Conservation (phyloP, 2,329 filamentous ascomycete species). For the Microdochium bolleyi region DNA sequence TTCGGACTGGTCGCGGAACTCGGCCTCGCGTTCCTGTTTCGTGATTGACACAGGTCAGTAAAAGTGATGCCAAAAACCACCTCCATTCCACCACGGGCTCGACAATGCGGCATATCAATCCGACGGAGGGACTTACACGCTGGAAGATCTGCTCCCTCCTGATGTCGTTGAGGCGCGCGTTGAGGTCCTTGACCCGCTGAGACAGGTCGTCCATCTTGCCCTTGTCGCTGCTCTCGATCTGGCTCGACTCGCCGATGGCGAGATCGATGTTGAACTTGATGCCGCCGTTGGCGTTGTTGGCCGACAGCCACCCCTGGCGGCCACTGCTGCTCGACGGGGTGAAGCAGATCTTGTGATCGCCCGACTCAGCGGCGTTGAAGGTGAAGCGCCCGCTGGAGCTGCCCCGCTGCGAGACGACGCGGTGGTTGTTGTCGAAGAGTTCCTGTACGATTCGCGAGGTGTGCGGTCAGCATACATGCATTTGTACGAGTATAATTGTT, state of each 20-base stretch:
- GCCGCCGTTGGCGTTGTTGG: conserved; percentile 58
- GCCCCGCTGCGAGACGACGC: conserved; percentile 83
- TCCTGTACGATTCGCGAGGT: conserved; percentile 46
- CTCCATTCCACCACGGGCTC: no score
- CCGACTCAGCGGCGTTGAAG: conserved; percentile 89
- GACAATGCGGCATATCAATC: no score
- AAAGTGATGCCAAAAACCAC: background rate
- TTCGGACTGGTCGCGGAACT: conserved; percentile 97
- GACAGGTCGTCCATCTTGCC: conserved; percentile 85
- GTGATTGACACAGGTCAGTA: conserved; percentile 4
- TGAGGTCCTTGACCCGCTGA: conserved; percentile 81
- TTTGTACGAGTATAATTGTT: conserved; percentile 1
- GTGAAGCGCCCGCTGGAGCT: conserved; percentile 75
- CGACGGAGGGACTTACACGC: conserved; percentile 61
- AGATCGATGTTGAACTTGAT: conserved; percentile 83
- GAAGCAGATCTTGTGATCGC: conserved; percentile 94
- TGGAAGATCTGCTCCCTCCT: conserved; percentile 95
- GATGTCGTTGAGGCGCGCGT: conserved; percentile 79
- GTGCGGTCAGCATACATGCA: conserved; percentile 3
- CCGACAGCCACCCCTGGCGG: conserved; percentile 63
- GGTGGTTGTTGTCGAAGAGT: conserved; percentile 95
- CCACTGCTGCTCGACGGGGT: conserved; percentile 69
- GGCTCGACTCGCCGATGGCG: conserved; percentile 87
- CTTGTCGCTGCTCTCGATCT: conserved; percentile 92
- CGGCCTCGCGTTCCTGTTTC: conserved; percentile 81